Evolutionary conservation across 2,329 filamentous ascomycete species (phyloP).

Genomic region (Cylindrodendrum hubeiense): DNA sequence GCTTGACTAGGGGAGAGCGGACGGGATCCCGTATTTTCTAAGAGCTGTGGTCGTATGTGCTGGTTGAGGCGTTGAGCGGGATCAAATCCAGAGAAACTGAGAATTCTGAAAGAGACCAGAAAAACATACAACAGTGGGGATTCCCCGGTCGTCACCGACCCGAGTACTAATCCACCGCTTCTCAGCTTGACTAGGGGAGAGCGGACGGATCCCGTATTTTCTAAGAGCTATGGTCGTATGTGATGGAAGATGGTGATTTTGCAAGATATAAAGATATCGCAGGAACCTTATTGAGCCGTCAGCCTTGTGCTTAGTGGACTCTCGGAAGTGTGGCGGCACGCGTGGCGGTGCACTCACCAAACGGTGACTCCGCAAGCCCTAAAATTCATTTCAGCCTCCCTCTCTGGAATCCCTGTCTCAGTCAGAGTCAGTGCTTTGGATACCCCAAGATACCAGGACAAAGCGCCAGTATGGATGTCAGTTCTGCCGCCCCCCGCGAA

Average conservation of each 20-base stretch:
- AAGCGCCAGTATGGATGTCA: slow-evolving; percentile 50
- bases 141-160: neutral
- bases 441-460: slow-evolving; percentile 37
- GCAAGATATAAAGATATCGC: too few species aligned
- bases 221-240: too few species aligned
- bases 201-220: neutral
- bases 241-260: too few species aligned
- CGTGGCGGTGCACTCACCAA: slow-evolving; percentile 34
- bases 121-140: neutral
- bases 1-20: neutral
- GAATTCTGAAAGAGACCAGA: neutral
- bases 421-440: slow-evolving; percentile 37
- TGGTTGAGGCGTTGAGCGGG: too few species aligned
- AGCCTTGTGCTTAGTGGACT: neutral
- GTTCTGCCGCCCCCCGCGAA: slow-evolving; percentile 22
- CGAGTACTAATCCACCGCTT: neutral
- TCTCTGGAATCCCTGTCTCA: slow-evolving; percentile 27
- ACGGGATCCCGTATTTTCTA: neutral
- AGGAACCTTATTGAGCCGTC: slow-evolving; percentile 15
- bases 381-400: slow-evolving; percentile 39
- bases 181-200: neutral
- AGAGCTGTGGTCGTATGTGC: too few species aligned
- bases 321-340: slow-evolving; percentile 36
- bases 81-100: too few species aligned
- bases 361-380: slow-evolving; percentile 30